A percentile compares a stretch with the other conserved stretches of the same genome.
Conservation (phyloP, 192 early-diverging fungal genomes). For the Obelidium mucronatum region DNA sequence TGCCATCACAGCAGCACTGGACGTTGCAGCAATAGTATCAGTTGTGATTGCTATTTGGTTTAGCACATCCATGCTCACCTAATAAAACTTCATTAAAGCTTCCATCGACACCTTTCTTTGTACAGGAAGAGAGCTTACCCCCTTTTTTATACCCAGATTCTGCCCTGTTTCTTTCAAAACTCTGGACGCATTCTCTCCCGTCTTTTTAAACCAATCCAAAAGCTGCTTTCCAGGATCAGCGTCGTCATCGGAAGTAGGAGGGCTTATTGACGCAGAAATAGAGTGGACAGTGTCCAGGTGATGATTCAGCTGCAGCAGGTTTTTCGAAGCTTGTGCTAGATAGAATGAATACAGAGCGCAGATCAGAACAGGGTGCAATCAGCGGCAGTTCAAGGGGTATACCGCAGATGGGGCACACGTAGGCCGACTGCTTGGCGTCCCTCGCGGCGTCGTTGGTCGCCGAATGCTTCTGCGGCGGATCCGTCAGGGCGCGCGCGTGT, state of each 20-base stretch:
- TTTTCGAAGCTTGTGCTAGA: slow-evolving; percentile 42
- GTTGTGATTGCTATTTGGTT: neutral
- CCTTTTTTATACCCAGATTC: slow-evolving; percentile 26
- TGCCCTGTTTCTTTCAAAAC: slow-evolving; percentile 27
- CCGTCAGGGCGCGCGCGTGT: neutral
- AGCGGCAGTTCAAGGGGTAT: neutral
- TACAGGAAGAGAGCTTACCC: neutral
- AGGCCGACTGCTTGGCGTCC: too few relatives aligned
- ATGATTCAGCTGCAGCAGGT: slow-evolving; percentile 50
- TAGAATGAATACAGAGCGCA: neutral
- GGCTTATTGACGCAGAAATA: neutral
- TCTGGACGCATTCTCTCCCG: slow-evolving; percentile 36
- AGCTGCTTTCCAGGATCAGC: slow-evolving; percentile 47
- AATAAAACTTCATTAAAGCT: neutral
- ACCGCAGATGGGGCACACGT: slow-evolving; percentile 41
- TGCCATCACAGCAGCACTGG: neutral
- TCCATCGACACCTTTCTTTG: neutral
- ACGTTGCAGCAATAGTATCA: neutral
- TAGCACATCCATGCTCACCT: slow-evolving; percentile 23
- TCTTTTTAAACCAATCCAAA: slow-evolving; percentile 50
- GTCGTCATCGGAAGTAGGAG: slow-evolving; percentile 21
- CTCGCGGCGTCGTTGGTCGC: too few relatives aligned
- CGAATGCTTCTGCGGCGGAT: too few relatives aligned
- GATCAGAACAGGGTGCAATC: too few relatives aligned
- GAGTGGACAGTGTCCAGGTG: slow-evolving; percentile 51